Evolutionary conservation across 148 eudicot genomes (phyloP).

Genomic region (Heliosperma pusillum): DNA sequence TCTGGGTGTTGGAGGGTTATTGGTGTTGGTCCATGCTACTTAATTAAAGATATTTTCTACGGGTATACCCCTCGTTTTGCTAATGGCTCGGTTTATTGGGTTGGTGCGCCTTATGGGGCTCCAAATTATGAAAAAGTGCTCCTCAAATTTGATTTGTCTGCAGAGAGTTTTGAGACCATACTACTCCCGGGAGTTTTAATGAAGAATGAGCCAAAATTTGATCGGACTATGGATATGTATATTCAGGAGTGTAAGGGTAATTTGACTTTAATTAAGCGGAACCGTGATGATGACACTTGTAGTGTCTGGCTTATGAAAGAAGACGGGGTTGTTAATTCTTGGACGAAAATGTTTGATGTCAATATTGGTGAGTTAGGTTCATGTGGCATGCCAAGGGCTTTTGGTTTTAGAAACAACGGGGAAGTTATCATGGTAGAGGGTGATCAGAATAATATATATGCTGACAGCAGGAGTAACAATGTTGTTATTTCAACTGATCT

Average conservation of each 20-base stretch:
- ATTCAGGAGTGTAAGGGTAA: neutral
- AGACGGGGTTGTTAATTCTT: neutral
- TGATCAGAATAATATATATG: no score
- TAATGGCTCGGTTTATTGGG: neutral
- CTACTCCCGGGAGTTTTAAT: neutral
- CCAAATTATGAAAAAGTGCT: neutral
- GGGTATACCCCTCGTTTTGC: no score
- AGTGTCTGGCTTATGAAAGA: neutral
- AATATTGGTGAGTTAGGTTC: neutral
- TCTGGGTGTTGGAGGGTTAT: conserved; percentile 3
- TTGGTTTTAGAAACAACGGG: no score
- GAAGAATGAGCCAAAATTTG: neutral
- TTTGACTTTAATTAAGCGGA: no score
- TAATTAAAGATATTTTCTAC: neutral
- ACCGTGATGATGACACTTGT: neutral
- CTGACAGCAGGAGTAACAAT: neutral
- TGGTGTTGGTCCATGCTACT: neutral
- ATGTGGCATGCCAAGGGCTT: neutral
- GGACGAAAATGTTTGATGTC: neutral
- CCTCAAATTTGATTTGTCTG: no score
- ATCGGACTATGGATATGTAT: no score
- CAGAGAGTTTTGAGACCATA: neutral
- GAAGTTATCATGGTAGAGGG: neutral
- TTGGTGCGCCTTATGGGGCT: neutral
- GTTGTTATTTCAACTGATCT: neutral